Conservation (phyloP, 2,329 filamentous ascomycete species). For the Nakataea oryzae region DNA sequence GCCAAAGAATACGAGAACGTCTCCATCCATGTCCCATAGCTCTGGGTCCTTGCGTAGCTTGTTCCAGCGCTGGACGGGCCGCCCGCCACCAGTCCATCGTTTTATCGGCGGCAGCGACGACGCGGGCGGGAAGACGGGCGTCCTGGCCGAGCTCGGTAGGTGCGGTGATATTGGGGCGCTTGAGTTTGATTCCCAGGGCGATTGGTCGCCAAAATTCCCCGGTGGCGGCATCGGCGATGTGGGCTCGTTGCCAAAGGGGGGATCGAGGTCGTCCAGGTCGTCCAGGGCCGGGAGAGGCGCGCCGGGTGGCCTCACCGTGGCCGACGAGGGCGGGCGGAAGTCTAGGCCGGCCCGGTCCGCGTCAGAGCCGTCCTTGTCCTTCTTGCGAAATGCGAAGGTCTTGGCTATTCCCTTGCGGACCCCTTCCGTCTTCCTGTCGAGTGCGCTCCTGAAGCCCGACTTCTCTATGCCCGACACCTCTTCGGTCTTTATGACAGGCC, state of each 20-base stretch:
- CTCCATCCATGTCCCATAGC: constrained; percentile 50
- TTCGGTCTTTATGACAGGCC: constrained; percentile 33
- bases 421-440: constrained; percentile 46
- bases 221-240: constrained; percentile 6
- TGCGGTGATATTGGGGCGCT: not conserved
- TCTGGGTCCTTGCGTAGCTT: constrained; percentile 49
- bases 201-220: constrained; percentile 6
- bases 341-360: constrained; percentile 12
- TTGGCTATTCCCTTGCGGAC: constrained; percentile 42
- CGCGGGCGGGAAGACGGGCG: constrained; percentile 28
- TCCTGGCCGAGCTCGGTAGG: constrained; percentile 28
- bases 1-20: constrained; percentile 46
- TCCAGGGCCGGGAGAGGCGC: constrained; percentile 8
- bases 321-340: constrained; percentile 23
- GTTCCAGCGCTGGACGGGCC: constrained; percentile 41
- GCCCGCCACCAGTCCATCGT: constrained; percentile 41
- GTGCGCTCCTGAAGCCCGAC: constrained; percentile 37
- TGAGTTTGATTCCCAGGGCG: constrained; percentile 15
- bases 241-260: constrained; percentile 2
- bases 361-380: constrained; percentile 19
- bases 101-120: constrained; percentile 30
- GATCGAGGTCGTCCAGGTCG: constrained; percentile 11
- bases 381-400: constrained; percentile 41
- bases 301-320: constrained; percentile 22
- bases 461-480: constrained; percentile 45